phyloP scores from a whole-genome alignment of 1,139 yeast species.

The Meyerozyma athensensis region DNA sequence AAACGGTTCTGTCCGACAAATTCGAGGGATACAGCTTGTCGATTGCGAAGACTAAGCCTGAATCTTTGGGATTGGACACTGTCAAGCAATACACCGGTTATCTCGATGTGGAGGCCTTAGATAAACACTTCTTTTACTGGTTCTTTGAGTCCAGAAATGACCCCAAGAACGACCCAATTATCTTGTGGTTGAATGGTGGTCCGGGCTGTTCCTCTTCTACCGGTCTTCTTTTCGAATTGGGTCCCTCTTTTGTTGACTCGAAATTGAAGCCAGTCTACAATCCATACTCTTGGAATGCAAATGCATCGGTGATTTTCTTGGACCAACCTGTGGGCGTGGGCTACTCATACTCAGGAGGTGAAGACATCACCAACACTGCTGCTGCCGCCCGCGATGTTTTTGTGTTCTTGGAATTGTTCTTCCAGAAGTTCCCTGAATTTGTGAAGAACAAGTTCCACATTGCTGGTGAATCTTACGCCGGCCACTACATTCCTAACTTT shows the following conservation, averaged over 20 bases:
- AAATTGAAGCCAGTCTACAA: slow-evolving; percentile 50
- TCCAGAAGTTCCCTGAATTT: slow-evolving; percentile 67
- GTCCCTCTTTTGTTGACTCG: slow-evolving; percentile 53
- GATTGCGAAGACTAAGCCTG: slow-evolving; percentile 27
- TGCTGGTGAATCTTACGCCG: slow-evolving; percentile 87
- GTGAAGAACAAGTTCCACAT: slow-evolving; percentile 62
- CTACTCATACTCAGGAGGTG: slow-evolving; percentile 58
- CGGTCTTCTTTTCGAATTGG: slow-evolving; percentile 63
- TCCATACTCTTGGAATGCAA: slow-evolving; percentile 66
- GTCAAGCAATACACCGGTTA: slow-evolving; percentile 65
- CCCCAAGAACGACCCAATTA: slow-evolving; percentile 52
- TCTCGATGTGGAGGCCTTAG: slow-evolving; percentile 49
- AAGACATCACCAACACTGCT: slow-evolving; percentile 53
- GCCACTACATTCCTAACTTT: slow-evolving; percentile 79
- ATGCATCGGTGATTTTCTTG: slow-evolving; percentile 64
- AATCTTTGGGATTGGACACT: slow-evolving; percentile 45
- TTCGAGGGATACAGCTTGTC: slow-evolving; percentile 3
- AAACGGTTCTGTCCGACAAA: neutral
- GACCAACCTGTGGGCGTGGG: slow-evolving; percentile 80
- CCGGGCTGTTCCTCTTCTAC: slow-evolving; percentile 72
- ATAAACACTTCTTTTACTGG: slow-evolving; percentile 80
- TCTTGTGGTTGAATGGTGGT: slow-evolving; percentile 72
- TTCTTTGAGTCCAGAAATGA: slow-evolving; percentile 65
- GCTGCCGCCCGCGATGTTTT: slow-evolving; percentile 79
- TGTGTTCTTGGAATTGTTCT: slow-evolving; percentile 71